phyloP scores from a whole-genome alignment of 768 basidiomycete genomes.

The Rhodotorula graminis region DNA sequence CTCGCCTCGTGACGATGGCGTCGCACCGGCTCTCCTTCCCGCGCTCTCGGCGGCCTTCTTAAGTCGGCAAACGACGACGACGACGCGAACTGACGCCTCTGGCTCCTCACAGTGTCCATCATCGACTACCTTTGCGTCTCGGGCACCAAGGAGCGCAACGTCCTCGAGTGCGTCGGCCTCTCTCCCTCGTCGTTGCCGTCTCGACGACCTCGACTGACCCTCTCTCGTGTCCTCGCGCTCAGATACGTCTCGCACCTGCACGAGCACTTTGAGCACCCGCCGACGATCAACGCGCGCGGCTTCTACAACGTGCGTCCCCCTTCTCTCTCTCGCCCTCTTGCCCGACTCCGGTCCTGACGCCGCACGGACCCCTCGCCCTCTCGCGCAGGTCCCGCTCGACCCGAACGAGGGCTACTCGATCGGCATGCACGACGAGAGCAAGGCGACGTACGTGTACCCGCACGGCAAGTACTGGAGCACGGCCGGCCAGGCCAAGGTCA shows the following conservation, averaged over 20 bases:
- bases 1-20: no score
- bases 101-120: conserved; percentile 51
- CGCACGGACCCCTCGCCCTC: neutral
- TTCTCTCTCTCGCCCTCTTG: no score
- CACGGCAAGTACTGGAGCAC: conserved; percentile 69
- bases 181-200: no score
- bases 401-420: conserved; percentile 56
- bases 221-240: neutral
- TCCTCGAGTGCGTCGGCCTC: conserved; percentile 57
- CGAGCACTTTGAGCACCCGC: conserved; percentile 84
- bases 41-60: neutral
- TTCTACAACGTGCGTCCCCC: conserved; percentile 65
- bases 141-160: conserved; percentile 87
- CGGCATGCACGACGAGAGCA: conserved; percentile 76
- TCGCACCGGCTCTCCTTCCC: no score
- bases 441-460: conserved; percentile 80
- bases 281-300: conserved; percentile 76
- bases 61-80: neutral
- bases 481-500: neutral
- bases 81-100: neutral
- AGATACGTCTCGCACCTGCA: conserved; percentile 72
- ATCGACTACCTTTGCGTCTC: conserved; percentile 93
- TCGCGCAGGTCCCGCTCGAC: conserved; percentile 15
- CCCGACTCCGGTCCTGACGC: neutral
- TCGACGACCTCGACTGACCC: no score